Percentiles rank a stretch among this genome's conserved stretches.
Evolutionary conservation across 1,139 yeast genomes (phyloP).

Genomic region (Pichia sorboxylosa): DNA sequence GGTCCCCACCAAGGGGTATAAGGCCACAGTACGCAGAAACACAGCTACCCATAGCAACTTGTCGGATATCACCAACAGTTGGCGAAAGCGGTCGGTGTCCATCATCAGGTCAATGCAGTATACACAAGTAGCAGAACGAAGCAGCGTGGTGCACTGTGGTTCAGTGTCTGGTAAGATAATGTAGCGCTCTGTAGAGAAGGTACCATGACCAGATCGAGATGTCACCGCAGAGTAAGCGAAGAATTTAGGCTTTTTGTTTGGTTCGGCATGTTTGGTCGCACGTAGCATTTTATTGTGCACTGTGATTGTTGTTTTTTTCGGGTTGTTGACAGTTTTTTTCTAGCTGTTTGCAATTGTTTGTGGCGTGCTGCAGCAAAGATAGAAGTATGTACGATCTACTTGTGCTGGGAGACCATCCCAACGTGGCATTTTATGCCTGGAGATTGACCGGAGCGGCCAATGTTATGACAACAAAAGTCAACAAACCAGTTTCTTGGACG

Average conservation of each 20-base stretch:
- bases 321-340: neutral
- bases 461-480: slow-evolving; percentile 9
- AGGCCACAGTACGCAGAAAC: slow-evolving; percentile 1
- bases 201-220: too few species aligned
- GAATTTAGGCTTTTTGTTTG: neutral
- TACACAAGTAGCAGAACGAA: too few species aligned
- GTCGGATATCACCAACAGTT: slow-evolving; percentile 2
- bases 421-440: slow-evolving; percentile 41
- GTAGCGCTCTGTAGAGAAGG: too few species aligned
- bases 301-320: neutral
- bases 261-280: neutral
- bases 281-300: too few species aligned
- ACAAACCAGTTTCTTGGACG: slow-evolving; percentile 18
- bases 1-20: slow-evolving; percentile 9
- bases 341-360: neutral
- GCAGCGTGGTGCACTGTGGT: too few species aligned
- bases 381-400: too few species aligned
- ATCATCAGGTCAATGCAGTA: too few species aligned
- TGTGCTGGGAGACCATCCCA: slow-evolving; percentile 39
- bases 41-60: slow-evolving; percentile 7
- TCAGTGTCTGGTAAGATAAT: too few species aligned
- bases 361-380: too few species aligned
- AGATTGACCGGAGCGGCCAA: slow-evolving; percentile 31
- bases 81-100: neutral
- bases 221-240: neutral